phyloP scores from a whole-genome alignment of 2,329 filamentous ascomycete genomes.

The Aureobasidium sp. region DNA sequence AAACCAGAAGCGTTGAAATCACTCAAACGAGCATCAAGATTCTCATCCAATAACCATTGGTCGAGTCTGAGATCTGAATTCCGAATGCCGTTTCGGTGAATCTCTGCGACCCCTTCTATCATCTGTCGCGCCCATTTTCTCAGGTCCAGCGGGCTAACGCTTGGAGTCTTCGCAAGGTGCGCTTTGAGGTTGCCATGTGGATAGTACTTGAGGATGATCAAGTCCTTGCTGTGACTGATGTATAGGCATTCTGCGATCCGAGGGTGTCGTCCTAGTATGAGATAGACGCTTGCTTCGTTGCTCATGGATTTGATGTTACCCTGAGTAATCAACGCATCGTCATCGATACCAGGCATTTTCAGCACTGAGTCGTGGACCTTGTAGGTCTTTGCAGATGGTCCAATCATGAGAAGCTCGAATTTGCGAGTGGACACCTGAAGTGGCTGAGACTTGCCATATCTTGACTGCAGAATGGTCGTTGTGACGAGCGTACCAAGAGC shows the following conservation, averaged over 20 bases:
- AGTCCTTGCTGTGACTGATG: not conserved
- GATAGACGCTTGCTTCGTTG: constrained; percentile 17
- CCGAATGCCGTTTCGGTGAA: constrained; percentile 14
- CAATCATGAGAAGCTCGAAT: not conserved
- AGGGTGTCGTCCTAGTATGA: constrained; percentile 13
- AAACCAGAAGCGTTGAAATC: constrained; percentile 15
- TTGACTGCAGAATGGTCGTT: no score
- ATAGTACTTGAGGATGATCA: not conserved
- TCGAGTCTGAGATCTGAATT: constrained; percentile 17
- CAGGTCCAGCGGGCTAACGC: not conserved
- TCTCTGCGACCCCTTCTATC: constrained; percentile 11
- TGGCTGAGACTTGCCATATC: no score
- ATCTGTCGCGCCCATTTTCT: constrained; percentile 17
- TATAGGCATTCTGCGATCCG: constrained; percentile 16
- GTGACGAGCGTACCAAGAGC: no score
- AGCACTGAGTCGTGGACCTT: not conserved
- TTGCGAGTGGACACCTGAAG: no score
- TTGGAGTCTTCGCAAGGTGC: not conserved
- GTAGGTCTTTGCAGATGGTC: not conserved
- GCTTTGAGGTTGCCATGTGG: not conserved
- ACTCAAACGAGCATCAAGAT: constrained; percentile 8
- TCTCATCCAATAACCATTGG: constrained; percentile 14
- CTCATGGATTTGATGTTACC: constrained; percentile 7
- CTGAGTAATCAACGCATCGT: not conserved
- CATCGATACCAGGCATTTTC: not conserved